These are phyloP conservation scores for Claviceps arundinis DNA, from an alignment of 2,329 filamentous ascomycete species.

Conservation along the genomic window DNA sequence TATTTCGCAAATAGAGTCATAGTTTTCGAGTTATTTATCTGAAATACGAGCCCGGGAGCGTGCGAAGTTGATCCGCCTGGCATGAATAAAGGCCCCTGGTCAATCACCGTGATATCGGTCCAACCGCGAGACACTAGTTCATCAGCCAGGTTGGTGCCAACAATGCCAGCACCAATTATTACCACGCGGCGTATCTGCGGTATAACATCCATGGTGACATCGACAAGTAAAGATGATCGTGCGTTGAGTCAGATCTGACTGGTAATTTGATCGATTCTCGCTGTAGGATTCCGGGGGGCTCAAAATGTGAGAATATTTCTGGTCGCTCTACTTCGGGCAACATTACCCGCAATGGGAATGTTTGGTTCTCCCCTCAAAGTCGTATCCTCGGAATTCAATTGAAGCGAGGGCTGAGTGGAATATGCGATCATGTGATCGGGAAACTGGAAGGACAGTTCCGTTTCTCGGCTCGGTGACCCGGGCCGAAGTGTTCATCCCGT, in stretches of 20 bases:
- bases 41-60: conserved; percentile 50
- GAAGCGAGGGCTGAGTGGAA: not conserved
- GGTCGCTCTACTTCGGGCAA: too few relatives aligned
- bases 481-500: not conserved
- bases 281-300: too few relatives aligned
- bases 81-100: conserved; percentile 49
- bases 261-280: too few relatives aligned
- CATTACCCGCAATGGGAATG: too few relatives aligned
- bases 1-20: conserved; percentile 47
- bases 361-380: not conserved
- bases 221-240: too few relatives aligned
- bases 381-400: not conserved
- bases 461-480: not conserved
- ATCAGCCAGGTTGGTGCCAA: conserved; percentile 50
- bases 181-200: conserved; percentile 31
- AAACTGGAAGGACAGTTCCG: not conserved
- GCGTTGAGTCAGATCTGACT: too few relatives aligned
- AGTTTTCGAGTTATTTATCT: conserved; percentile 44
- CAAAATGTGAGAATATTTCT: too few relatives aligned
- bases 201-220: conserved; percentile 15
- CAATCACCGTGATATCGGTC: conserved; percentile 49
- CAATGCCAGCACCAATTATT: conserved; percentile 51
- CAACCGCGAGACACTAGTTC: conserved; percentile 50
- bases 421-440: conserved; percentile 3
- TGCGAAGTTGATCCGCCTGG: conserved; percentile 54